phyloP scores from a whole-genome alignment of 345 rosid genomes.

The Lumnitzera littorea region DNA sequence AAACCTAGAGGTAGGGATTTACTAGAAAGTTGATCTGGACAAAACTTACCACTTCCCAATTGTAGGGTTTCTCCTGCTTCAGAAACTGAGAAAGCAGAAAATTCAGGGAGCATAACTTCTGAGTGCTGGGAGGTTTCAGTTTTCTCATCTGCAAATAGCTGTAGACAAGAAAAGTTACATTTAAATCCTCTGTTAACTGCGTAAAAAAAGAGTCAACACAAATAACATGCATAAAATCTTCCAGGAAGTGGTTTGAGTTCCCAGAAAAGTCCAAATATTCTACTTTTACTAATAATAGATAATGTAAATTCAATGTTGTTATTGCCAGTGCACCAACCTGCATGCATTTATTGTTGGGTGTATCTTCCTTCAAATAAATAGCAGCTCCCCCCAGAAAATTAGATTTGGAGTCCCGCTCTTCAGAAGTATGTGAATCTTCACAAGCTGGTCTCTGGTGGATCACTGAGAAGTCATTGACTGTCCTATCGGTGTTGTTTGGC shows the following conservation, averaged over 20 bases:
- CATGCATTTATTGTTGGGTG: conserved; percentile 22
- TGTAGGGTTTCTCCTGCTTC: conserved; percentile 12
- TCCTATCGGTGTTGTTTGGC: conserved; percentile 6
- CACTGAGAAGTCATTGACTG: conserved; percentile 5
- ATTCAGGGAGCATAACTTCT: conserved; percentile 12
- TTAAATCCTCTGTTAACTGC: not conserved
- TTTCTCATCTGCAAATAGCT: conserved; percentile 32
- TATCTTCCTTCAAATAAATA: conserved; percentile 7
- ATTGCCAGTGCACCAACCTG: conserved; percentile 19
- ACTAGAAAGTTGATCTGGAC: conserved; percentile 10
- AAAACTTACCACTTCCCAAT: conserved; percentile 12
- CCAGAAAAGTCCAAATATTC: not conserved
- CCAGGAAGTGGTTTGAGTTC: too few species aligned
- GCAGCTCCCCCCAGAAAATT: conserved; percentile 9
- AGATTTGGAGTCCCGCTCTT: conserved; percentile 8
- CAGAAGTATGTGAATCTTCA: conserved; percentile 7
- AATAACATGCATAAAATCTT: too few species aligned
- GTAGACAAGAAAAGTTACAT: conserved; percentile 3
- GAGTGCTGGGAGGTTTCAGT: not conserved
- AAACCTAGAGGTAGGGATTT: conserved; percentile 20
- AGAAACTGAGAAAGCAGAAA: conserved; percentile 5
- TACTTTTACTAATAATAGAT: not conserved
- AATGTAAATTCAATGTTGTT: not conserved
- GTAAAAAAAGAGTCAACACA: too few species aligned
- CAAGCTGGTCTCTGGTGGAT: conserved; percentile 3